Evolutionary conservation across 306 rosid genomes (phyloP), one percentile per base, ranked within the genome.

Genomic region (Lagenaria siceraria): DNA sequence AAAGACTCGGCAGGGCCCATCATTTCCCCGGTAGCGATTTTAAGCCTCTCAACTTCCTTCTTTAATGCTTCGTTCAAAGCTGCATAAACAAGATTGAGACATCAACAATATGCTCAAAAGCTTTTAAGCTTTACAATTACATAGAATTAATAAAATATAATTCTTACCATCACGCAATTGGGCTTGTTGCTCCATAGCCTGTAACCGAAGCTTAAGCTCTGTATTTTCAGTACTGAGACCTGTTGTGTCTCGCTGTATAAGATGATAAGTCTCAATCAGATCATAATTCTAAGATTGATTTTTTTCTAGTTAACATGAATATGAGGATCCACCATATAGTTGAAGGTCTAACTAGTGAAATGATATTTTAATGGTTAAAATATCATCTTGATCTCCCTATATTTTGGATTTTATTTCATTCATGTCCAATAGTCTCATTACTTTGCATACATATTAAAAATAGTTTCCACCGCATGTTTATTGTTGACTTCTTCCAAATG

Each of bases 161-260:
- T 58, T 66, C 82, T 80, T 87, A 96, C 99, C 96, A 75, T 96
- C 97, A 10, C 98, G 96, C 84, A 92, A 88, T 79, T 92, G 98
- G 70, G 98, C 99, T 73, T 96, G 99, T 84, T 96, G 99, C 78
- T 96, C 99, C 99, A 96, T 92, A 81, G 94, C 91, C 83, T 92
- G 98, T 75, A 96, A 81, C 8, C 99, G 96, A 82, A 87, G 91
- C 83, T 92, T 96, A 78, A 96, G 99, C 89, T 96, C 96, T 33
- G 98, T 89, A 76, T 96, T 96, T 85, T 96, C 99, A 51, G 87
- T 58, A 84, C 90, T 91, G 78, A 96, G 82, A 73, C 96, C 96
- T 42, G 87, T 86, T 54, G 99, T 92, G 81, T 96, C 98, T 83
- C 98, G 87, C 99, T 96, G 38, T 33, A 77, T 10, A 63, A 83